Percentiles rank a stretch among this genome's conserved stretches.
Conservation (phyloP, 1,284 basidiomycete species). For the Phylloboletellus chloephorus region DNA sequence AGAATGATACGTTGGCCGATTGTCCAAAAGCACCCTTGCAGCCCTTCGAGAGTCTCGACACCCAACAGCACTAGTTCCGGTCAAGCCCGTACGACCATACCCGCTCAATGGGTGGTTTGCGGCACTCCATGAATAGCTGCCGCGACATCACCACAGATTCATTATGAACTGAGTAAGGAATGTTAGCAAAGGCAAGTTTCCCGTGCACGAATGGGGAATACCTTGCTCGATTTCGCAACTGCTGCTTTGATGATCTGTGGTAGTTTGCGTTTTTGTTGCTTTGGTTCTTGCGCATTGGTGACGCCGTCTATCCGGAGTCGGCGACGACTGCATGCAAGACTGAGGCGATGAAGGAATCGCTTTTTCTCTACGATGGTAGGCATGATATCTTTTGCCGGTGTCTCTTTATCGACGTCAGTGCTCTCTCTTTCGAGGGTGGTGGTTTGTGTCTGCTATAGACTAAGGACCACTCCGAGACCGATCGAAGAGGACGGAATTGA, state of each 20-base stretch:
- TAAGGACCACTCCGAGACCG: constrained; percentile 10
- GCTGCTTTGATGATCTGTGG: constrained; percentile 18
- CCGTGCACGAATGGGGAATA: constrained; percentile 12
- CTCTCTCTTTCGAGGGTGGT: constrained; percentile 4
- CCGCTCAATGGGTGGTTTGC: not conserved
- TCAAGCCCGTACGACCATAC: not conserved
- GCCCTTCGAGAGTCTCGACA: constrained; percentile 4
- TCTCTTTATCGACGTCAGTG: constrained; percentile 8
- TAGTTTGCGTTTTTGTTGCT: constrained; percentile 16
- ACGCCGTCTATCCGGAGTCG: constrained; percentile 2
- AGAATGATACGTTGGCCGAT: constrained; percentile 14
- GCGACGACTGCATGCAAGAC: constrained; percentile 4
- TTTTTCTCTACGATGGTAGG: constrained; percentile 9
- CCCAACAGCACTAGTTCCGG: not conserved
- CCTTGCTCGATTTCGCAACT: constrained; percentile 25
- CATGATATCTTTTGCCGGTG: constrained; percentile 1
- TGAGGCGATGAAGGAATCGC: constrained; percentile 8
- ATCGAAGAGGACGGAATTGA: not conserved
- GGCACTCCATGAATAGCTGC: constrained; percentile 4
- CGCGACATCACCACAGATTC: constrained; percentile 19
- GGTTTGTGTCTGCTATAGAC: constrained; percentile 12
- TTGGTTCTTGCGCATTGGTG: constrained; percentile 10
- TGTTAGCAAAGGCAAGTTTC: constrained; percentile 22
- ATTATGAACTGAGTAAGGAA: constrained; percentile 19
- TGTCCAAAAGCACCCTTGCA: constrained; percentile 8